Evolutionary conservation across 257 asterid genomes (phyloP).

Genomic region (Ligustrum vulgare): DNA sequence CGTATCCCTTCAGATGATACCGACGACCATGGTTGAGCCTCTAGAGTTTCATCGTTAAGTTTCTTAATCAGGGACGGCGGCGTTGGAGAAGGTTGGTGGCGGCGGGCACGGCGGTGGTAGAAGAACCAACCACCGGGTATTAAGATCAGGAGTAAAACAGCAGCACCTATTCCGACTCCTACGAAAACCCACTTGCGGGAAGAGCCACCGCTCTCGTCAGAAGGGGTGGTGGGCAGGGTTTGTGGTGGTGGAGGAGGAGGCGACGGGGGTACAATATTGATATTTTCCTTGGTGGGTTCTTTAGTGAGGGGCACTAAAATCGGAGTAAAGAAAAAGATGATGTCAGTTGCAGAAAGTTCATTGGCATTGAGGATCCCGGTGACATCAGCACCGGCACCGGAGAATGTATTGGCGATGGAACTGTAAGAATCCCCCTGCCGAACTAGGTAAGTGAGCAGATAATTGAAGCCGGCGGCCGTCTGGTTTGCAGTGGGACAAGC

Average conservation of each 20-base stretch:
- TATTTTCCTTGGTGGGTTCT: conserved; percentile 28
- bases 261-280: conserved; percentile 20
- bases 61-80: conserved; percentile 15
- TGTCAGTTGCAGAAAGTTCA: conserved; percentile 2
- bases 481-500: conserved; percentile 64
- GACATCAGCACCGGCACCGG: conserved; percentile 39
- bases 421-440: conserved; percentile 18
- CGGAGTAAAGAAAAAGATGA: conserved; percentile 43
- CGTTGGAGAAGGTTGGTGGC: conserved; percentile 13
- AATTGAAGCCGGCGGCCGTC: conserved; percentile 36
- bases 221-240: background rate
- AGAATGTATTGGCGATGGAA: conserved; percentile 27
- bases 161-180: conserved; percentile 54
- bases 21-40: conserved; percentile 22
- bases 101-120: conserved; percentile 25
- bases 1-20: conserved; percentile 34
- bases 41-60: conserved; percentile 21
- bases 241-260: conserved; percentile 21
- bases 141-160: conserved; percentile 22
- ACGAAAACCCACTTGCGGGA: conserved; percentile 45
- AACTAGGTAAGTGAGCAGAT: conserved; percentile 47
- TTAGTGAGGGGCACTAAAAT: conserved; percentile 49
- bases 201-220: background rate
- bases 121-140: conserved; percentile 25
- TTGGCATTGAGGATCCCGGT: conserved; percentile 43